Conservation (phyloP, 768 basidiomycete species). For the Xerocomus brunneocitrinus region DNA sequence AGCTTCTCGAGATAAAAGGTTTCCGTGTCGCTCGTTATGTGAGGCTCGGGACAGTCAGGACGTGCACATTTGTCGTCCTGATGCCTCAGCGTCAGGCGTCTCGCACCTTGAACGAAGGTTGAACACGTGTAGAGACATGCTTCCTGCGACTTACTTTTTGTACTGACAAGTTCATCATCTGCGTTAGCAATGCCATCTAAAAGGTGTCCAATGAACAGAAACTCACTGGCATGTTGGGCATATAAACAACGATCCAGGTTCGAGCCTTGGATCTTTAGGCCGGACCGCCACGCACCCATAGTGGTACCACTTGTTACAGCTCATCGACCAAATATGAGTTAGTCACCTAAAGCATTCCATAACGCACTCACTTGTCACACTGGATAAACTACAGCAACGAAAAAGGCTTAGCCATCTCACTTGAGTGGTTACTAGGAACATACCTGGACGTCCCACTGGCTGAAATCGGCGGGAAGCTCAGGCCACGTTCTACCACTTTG, state of each 20-base stretch:
- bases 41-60: conserved; percentile 22
- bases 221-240: conserved; percentile 43
- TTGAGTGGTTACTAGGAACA: neutral
- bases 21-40: conserved; percentile 2
- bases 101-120: conserved; percentile 10
- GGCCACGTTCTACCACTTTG: conserved; percentile 12
- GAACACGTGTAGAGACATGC: neutral
- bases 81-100: conserved; percentile 8
- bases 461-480: conserved; percentile 4
- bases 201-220: neutral
- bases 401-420: neutral
- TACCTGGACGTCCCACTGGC: conserved; percentile 25
- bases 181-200: neutral
- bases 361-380: conserved; percentile 30
- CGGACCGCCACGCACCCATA: conserved; percentile 46
- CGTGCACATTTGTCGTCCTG: conserved; percentile 19
- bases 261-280: conserved; percentile 35
- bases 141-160: conserved; percentile 3
- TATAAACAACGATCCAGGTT: conserved; percentile 27
- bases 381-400: conserved; percentile 26
- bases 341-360: neutral
- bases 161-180: conserved; percentile 2
- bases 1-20: conserved; percentile 26
- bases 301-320: conserved; percentile 48
- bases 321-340: conserved; percentile 10